Conservation (phyloP, 768 basidiomycete species). For the Termitomyces sp. region DNA sequence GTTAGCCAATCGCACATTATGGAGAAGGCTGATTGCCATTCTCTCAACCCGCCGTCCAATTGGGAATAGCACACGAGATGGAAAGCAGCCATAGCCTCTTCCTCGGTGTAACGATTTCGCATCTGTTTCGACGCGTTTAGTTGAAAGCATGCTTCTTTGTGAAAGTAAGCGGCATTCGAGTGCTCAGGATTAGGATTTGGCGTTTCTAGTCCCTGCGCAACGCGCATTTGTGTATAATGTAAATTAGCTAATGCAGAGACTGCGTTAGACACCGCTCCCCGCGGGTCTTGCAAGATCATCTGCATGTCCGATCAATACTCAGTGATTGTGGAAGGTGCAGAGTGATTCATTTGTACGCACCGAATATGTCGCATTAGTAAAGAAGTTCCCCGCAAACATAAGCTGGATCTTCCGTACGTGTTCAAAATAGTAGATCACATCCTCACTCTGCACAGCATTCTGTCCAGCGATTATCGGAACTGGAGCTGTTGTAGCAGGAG, state of each 20-base stretch:
- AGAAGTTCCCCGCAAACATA: conserved; percentile 57
- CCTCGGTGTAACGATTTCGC: conserved; percentile 54
- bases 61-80: conserved; percentile 75
- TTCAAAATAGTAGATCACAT: conserved; percentile 74
- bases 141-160: conserved; percentile 65
- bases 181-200: conserved; percentile 50
- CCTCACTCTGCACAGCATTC: conserved; percentile 47
- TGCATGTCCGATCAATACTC: conserved; percentile 17
- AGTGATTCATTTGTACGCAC: conserved; percentile 37
- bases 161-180: conserved; percentile 60
- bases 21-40: conserved; percentile 70
- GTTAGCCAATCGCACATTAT: conserved; percentile 76
- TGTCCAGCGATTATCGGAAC: conserved; percentile 31
- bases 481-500: conserved; percentile 12
- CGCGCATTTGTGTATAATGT: conserved; percentile 60
- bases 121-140: conserved; percentile 53
- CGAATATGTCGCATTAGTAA: conserved; percentile 62
- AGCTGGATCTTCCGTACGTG: conserved; percentile 66
- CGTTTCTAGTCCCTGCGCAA: conserved; percentile 59
- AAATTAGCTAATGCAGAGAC: conserved; percentile 75
- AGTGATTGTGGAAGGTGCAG: conserved; percentile 6
- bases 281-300: conserved; percentile 62
- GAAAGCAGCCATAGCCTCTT: conserved; percentile 74
- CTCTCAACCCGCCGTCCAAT: conserved; percentile 61
- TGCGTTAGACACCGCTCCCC: conserved; percentile 68